phyloP scores from a whole-genome alignment of 2,329 filamentous ascomycete genomes.

The Pyricularia grisea region DNA sequence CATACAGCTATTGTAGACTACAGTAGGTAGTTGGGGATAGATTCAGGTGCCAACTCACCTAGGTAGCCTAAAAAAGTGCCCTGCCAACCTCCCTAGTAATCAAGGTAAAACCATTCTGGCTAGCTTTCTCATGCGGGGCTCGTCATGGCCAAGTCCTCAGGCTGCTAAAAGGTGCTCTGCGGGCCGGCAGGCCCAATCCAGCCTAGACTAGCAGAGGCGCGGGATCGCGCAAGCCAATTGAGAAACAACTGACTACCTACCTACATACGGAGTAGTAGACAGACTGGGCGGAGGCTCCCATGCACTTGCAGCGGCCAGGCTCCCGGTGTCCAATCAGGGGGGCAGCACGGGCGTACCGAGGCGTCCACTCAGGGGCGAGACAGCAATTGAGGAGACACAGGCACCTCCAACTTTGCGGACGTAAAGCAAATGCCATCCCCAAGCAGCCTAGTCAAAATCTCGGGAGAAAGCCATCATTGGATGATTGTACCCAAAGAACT shows the following conservation, averaged over 20 bases:
- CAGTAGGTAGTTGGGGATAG: neutral
- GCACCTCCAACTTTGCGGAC: neutral
- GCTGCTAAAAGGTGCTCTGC: neutral
- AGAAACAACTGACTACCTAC: neutral
- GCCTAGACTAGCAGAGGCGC: neutral
- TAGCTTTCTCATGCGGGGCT: neutral
- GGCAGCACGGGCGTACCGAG: neutral
- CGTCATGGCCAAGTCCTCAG: neutral
- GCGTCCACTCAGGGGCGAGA: neutral
- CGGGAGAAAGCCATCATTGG: neutral
- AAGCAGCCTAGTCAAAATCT: neutral
- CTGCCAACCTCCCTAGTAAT: neutral
- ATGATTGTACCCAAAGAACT: neutral
- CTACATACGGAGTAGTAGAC: too few relatives aligned
- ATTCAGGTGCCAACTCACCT: neutral
- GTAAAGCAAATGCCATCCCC: neutral
- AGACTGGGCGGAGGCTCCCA: neutral
- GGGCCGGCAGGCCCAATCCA: neutral
- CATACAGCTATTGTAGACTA: neutral
- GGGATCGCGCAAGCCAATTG: neutral
- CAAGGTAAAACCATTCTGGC: neutral
- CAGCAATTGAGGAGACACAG: neutral
- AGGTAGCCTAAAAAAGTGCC: neutral
- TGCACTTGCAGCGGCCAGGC: neutral
- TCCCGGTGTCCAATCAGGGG: neutral